phyloP scores from a whole-genome alignment of 2,329 filamentous ascomycete genomes.

The Colletotrichum neosansevieriae region DNA sequence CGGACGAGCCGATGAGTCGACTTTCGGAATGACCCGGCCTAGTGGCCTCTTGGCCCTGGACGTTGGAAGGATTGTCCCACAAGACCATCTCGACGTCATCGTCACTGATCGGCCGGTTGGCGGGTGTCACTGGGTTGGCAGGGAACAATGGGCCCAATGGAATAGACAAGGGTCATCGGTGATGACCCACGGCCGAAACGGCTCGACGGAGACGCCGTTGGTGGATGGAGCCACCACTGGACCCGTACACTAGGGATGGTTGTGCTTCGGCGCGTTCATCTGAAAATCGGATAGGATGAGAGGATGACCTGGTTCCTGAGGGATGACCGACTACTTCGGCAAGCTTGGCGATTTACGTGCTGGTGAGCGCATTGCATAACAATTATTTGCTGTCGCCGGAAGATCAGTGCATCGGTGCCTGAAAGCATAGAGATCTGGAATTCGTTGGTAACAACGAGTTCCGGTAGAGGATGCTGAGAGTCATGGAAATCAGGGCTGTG shows the following conservation, averaged over 20 bases:
- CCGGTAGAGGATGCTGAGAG: conserved; percentile 7
- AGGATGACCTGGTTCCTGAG: conserved; percentile 7
- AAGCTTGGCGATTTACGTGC: neutral
- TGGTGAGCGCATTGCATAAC: neutral
- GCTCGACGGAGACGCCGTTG: conserved; percentile 22
- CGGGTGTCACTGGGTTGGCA: neutral
- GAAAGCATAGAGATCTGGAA: neutral
- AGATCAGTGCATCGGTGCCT: conserved; percentile 4
- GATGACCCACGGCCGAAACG: neutral
- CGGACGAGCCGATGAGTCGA: neutral
- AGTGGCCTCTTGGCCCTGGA: neutral
- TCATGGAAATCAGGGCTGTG: conserved; percentile 17
- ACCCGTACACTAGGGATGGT: conserved; percentile 2
- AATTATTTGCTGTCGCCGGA: neutral
- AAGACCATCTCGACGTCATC: conserved; percentile 25
- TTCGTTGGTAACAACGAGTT: conserved; percentile 1
- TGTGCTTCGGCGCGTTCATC: conserved; percentile 27
- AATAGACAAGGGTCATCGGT: neutral
- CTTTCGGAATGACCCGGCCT: neutral
- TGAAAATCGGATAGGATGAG: conserved; percentile 18
- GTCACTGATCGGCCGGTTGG: neutral
- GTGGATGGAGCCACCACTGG: conserved; percentile 10
- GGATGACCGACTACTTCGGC: neutral
- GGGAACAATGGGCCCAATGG: conserved; percentile 2
- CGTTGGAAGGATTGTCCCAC: neutral